These are phyloP conservation scores for Chloris gayana DNA, from an alignment of 176 grass and related monocot genomes.

Conservation along the genomic window DNA sequence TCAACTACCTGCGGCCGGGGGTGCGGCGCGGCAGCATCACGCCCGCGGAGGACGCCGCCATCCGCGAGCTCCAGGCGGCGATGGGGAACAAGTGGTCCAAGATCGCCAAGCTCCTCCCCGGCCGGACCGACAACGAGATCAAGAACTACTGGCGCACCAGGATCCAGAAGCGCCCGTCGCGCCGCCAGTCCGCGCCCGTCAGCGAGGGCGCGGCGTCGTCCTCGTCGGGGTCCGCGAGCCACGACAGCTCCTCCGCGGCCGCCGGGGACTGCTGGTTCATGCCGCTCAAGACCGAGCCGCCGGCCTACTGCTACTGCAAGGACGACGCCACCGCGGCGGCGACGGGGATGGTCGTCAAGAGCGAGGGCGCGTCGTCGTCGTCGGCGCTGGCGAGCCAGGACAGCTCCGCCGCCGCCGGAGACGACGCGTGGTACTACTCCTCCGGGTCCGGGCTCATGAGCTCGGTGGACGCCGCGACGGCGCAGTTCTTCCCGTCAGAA, in stretches of 20 bases:
- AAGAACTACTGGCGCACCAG: constrained; percentile 94
- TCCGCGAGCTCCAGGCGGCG: constrained; percentile 58
- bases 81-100: constrained; percentile 73
- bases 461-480: not conserved
- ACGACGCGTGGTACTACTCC: constrained; percentile 4
- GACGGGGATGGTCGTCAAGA: not conserved
- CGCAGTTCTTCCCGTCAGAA: constrained; percentile 31
- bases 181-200: not conserved
- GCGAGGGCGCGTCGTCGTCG: constrained; percentile 29
- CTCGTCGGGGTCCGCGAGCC: not conserved
- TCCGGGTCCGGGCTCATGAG: not conserved
- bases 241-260: not conserved
- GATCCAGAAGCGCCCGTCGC: constrained; percentile 53
- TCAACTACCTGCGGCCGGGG: constrained; percentile 64
- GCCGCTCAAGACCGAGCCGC: not conserved
- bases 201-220: not conserved
- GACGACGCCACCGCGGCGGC: not conserved
- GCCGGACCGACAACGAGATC: constrained; percentile 85
- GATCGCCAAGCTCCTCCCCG: constrained; percentile 78
- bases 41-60: constrained; percentile 48
- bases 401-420: constrained; percentile 11
- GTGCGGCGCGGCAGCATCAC: constrained; percentile 62
- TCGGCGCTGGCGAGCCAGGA: constrained; percentile 18
- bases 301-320: not conserved
- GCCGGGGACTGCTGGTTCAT: constrained; percentile 3